These are phyloP conservation scores for Adansonia rubrostipa DNA, from an alignment of 441 rosid species.

Conservation along the genomic window DNA sequence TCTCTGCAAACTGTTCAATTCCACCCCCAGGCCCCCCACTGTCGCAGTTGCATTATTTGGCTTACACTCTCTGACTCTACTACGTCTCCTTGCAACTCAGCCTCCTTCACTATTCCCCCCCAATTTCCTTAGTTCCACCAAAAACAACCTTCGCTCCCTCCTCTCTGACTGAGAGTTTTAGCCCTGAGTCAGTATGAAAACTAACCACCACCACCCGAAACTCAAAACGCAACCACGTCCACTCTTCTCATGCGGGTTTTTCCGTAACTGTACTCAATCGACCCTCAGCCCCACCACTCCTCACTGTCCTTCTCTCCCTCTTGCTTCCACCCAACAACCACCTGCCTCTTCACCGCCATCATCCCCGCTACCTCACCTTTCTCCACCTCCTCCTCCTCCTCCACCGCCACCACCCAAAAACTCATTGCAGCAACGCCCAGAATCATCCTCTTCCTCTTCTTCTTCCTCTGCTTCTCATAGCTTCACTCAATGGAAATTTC, in stretches of 20 bases:
- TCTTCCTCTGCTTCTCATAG: constrained; percentile 81
- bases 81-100: background rate
- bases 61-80: background rate
- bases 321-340: constrained; percentile 36
- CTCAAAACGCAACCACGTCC: constrained; percentile 72
- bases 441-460: constrained; percentile 73
- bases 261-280: constrained; percentile 74
- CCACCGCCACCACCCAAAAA: constrained; percentile 22
- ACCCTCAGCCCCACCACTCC: constrained; percentile 67
- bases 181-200: constrained; percentile 44
- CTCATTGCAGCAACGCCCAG: constrained; percentile 23
- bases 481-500: constrained; percentile 88
- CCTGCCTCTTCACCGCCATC: constrained; percentile 38
- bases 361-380: constrained; percentile 11
- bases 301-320: constrained; percentile 48
- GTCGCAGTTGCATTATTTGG: constrained; percentile 15
- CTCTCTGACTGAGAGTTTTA: background rate
- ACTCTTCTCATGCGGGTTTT: constrained; percentile 81
- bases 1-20: constrained; percentile 5
- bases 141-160: background rate
- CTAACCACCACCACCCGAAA: constrained; percentile 53
- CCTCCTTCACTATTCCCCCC: background rate
- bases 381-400: constrained; percentile 22
- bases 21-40: background rate
- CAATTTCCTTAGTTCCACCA: background rate